Percentiles rank a stretch among this genome's conserved stretches.
phyloP scores from a whole-genome alignment of 495 filamentous ascomycete species.

The Annulohypoxylon nitens region DNA sequence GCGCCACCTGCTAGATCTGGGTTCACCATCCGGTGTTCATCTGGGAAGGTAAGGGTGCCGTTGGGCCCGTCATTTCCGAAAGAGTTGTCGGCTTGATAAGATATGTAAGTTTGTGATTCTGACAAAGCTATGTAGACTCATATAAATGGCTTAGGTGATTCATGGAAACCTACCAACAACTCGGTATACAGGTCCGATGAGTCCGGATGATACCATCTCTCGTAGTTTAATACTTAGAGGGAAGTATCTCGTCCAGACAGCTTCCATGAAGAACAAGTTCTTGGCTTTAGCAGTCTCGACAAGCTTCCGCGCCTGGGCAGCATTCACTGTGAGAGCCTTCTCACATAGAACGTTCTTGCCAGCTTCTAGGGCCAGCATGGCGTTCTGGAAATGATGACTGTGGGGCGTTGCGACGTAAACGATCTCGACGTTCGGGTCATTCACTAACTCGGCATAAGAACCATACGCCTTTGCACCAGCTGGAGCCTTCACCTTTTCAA shows the following conservation, averaged over 20 bases:
- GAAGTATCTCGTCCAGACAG: conserved; percentile 95
- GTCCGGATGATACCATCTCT: conserved; percentile 74
- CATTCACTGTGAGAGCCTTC: conserved; percentile 93
- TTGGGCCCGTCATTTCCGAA: conserved; percentile 56
- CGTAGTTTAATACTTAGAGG: conserved; percentile 82
- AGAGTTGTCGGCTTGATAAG: conserved; percentile 70
- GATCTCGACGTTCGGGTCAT: conserved; percentile 83
- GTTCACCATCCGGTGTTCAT: conserved; percentile 86
- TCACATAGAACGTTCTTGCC: conserved; percentile 94
- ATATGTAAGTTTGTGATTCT: conserved; percentile 20
- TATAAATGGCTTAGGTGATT: neutral
- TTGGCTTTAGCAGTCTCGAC: conserved; percentile 80
- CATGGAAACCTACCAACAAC: conserved; percentile 66
- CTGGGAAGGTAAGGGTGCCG: conserved; percentile 60
- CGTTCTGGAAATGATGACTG: conserved; percentile 95
- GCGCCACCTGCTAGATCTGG: conserved; percentile 86
- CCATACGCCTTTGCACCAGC: conserved; percentile 79
- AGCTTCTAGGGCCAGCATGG: conserved; percentile 81
- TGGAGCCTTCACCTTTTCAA: conserved; percentile 74
- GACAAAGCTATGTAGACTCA: neutral
- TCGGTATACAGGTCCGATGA: conserved; percentile 81
- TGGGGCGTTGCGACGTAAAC: conserved; percentile 95
- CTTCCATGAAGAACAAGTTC: conserved; percentile 95
- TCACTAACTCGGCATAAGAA: conserved; percentile 82
- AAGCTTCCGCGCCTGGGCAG: conserved; percentile 80